Conservation (phyloP, 768 basidiomycete species). For the Daedaleopsis sinensis region DNA sequence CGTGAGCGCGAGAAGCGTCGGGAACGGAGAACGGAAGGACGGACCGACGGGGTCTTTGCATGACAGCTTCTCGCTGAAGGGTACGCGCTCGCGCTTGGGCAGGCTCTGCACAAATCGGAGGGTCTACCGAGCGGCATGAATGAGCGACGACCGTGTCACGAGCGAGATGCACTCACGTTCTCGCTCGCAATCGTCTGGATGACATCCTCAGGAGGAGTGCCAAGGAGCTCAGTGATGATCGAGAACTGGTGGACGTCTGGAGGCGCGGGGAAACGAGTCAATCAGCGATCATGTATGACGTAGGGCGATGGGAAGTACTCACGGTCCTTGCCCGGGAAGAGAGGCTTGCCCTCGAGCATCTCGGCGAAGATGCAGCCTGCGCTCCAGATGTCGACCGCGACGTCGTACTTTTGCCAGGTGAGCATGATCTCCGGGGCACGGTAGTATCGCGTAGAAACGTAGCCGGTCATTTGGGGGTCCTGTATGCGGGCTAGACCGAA, state of each 20-base stretch:
- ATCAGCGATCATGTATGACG: conserved; percentile 11
- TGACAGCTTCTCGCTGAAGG: conserved; percentile 91
- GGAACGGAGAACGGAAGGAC: conserved; percentile 28
- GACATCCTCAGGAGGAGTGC: conserved; percentile 99
- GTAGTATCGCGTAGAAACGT: conserved; percentile 98
- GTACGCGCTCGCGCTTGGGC: conserved; percentile 94
- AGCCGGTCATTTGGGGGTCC: conserved; percentile 99
- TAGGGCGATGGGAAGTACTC: conserved; percentile 42
- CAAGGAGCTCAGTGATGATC: conserved; percentile 97
- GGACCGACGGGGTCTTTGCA: conserved; percentile 84
- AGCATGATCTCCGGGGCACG: conserved; percentile 99
- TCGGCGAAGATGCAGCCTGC: conserved; percentile 99
- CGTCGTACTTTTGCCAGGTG: conserved; percentile 99
- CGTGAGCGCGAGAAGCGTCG: not conserved
- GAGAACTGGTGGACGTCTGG: conserved; percentile 99
- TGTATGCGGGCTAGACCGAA: conserved; percentile 98
- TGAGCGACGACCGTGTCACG: too few species aligned
- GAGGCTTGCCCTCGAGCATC: conserved; percentile 97
- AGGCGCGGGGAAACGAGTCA: conserved; percentile 7
- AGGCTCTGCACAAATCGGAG: conserved; percentile 98
- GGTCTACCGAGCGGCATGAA: conserved; percentile 62
- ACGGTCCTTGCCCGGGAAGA: conserved; percentile 99
- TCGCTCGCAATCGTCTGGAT: conserved; percentile 98
- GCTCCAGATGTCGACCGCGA: conserved; percentile 99
- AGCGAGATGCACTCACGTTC: conserved; percentile 69